Evolutionary conservation across 768 basidiomycete genomes (phyloP).

Genomic region (Strobilomyces confusus): DNA sequence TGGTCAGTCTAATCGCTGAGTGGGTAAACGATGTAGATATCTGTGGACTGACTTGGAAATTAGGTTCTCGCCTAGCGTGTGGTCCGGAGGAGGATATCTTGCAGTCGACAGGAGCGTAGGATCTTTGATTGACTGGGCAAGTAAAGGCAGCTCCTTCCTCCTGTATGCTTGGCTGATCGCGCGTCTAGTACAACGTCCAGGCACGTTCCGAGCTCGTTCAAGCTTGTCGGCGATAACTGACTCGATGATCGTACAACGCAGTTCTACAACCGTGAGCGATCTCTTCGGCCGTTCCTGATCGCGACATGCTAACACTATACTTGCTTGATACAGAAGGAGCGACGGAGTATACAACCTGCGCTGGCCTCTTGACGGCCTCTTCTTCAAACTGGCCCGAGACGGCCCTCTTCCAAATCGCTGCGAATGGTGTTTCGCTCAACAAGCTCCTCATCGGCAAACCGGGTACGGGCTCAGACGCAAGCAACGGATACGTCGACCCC

Average conservation of each 20-base stretch:
- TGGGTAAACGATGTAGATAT: background rate
- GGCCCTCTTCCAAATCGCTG: conserved; percentile 52
- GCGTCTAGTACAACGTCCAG: conserved; percentile 36
- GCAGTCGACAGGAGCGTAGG: conserved; percentile 36
- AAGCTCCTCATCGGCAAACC: conserved; percentile 61
- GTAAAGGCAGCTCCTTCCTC: background rate
- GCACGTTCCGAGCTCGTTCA: conserved; percentile 15
- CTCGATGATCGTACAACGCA: background rate
- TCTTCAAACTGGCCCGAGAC: conserved; percentile 60
- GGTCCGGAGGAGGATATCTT: conserved; percentile 36
- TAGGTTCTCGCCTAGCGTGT: conserved; percentile 21
- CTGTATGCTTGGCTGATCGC: background rate
- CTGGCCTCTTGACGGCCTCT: conserved; percentile 53
- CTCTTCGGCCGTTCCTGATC: background rate
- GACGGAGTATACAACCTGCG: conserved; percentile 61
- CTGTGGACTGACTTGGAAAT: background rate
- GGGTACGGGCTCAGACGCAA: conserved; percentile 38
- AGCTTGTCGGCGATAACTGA: conserved; percentile 1
- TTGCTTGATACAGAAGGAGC: conserved; percentile 44
- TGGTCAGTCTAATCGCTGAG: conserved; percentile 13
- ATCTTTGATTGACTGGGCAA: conserved; percentile 43
- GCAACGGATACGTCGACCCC: conserved; percentile 55
- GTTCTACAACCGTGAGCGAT: conserved; percentile 30
- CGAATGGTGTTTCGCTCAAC: conserved; percentile 40
- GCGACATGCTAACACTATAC: background rate